These are phyloP conservation scores for Colletotrichum graminicola DNA, from an alignment of 2,329 filamentous ascomycete genomes.

Conservation along the genomic window DNA sequence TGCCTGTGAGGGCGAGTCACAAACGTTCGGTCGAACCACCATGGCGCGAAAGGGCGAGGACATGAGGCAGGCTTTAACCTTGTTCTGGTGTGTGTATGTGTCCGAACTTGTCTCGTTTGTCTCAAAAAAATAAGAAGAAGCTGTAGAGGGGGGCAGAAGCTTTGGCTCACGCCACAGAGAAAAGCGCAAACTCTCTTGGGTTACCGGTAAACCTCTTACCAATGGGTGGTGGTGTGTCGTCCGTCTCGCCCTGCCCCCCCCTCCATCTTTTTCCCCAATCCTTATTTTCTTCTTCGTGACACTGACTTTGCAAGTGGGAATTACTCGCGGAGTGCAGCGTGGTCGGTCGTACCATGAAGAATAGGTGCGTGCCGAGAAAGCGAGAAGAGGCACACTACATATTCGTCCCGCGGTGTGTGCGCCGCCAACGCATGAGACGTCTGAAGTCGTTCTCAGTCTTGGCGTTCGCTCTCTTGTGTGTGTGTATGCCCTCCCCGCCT, in stretches of 20 bases:
- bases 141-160: background rate
- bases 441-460: background rate
- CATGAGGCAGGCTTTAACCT: conserved; percentile 7
- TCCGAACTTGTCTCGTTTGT: conserved; percentile 6
- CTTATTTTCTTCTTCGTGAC: background rate
- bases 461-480: background rate
- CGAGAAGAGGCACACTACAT: conserved; percentile 20
- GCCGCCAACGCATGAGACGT: conserved; percentile 25
- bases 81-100: background rate
- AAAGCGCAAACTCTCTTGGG: background rate
- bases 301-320: background rate
- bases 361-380: background rate
- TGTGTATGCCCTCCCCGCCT: background rate
- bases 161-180: background rate
- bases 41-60: conserved; percentile 13
- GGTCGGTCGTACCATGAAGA: background rate
- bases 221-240: background rate
- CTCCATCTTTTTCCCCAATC: background rate
- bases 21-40: conserved; percentile 19
- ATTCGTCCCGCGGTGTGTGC: conserved; percentile 5
- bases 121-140: background rate
- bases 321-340: conserved; percentile 1
- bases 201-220: background rate
- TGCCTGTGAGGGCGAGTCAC: background rate
- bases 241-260: background rate